Evolutionary conservation across 768 basidiomycete genomes (phyloP), one percentile per base, ranked within the genome.

Genomic region (Amanita polypyramis): DNA sequence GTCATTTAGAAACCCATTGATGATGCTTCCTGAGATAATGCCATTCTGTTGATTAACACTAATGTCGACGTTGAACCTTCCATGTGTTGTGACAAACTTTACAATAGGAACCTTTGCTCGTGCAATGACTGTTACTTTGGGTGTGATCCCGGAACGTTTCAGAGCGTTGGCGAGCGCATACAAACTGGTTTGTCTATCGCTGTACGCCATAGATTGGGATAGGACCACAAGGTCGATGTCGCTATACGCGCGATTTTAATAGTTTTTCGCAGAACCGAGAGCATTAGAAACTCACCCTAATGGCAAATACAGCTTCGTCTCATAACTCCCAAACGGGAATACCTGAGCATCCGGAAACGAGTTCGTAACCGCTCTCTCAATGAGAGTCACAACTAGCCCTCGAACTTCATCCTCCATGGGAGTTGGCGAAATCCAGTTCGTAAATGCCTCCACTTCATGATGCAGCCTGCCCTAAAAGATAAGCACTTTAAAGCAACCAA

Each of bases 71-170:
- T 87, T 76, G 60, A 96, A 80, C 33, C 78, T 76, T 17, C 88
- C 93, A 52, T 82, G 76, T 7, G 70, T 74, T 2, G 94, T 91
- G 47, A 86, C 68, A 60, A 98, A 96, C 67, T 99, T 99, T 64
- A 99, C 75, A 61, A 99, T 97, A 25, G 96, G 96, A 5, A 98
- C 94, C 66, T 83, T 88, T 45, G 96, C 94, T 70, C 83, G 91
- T 23, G 84, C 82, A 54, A 99, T 92, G 62, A 97, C 81, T 23
- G 84, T 83, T 33, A 97, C 86, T 37, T 80, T 70, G 3, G 64
- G 60, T 1, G 93, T 89, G 51, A 98, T 82, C 7, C 77, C 70
- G 1, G 79, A 74, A 29, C 76, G 77, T 58, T 85, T 83, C 50
- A 99, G 68, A 29, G 83, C 75, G 58, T 79, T 79, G 8, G 92